Evolutionary conservation across 2,329 filamentous ascomycete species (phyloP), one percentile per base, ranked within the genome.

Genomic region (Pyricularia sp.): DNA sequence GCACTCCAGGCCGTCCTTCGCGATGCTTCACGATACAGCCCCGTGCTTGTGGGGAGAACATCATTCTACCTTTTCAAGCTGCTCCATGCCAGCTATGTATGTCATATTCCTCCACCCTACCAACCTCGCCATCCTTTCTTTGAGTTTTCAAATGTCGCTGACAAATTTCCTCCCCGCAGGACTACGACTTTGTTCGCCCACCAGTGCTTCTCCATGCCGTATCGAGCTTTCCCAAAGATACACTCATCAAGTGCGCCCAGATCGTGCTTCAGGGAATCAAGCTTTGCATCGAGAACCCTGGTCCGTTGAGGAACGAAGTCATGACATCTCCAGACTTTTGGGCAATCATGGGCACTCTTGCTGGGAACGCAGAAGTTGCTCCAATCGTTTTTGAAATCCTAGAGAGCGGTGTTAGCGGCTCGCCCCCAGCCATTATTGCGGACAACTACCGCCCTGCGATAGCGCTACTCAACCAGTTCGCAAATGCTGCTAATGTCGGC

Each of bases 241-340:
- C 90, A 0, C 82, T 98, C 25, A 88, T 90, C 68, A 91, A 91
- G 77, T 90, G 92, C 20, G 90, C 93, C 0, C 83, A 88, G 36
- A 86, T 92, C 4, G 87, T 96, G 0, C 82, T 97, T 23, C 90
- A 91, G 73, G 94, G 94, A 0, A 82, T 99, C 30, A 87, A 89
- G 64, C 84, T 89, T 64, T 97, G 94, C 74, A 92, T 97, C 72
- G 88, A 90, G 67, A 88, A 91, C 70, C 88, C 92, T 0, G 89
- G 89, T 30, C 88, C 91, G 14, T 82, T 99, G 31, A 89, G 92
- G 69, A 97, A 92, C 73, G 94, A 98, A 79, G 92, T 98, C 73
- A 96, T 97, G 79, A 94, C 92, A 17, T 98, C 94, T 23, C 95
- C 95, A 0, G 95, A 99, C 76, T 98, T 99, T 78, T 99, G 95